A percentile compares a stretch with the other conserved stretches of the same genome.
Conservation (phyloP, 441 rosid genomes). For the Lepidium campestre region DNA sequence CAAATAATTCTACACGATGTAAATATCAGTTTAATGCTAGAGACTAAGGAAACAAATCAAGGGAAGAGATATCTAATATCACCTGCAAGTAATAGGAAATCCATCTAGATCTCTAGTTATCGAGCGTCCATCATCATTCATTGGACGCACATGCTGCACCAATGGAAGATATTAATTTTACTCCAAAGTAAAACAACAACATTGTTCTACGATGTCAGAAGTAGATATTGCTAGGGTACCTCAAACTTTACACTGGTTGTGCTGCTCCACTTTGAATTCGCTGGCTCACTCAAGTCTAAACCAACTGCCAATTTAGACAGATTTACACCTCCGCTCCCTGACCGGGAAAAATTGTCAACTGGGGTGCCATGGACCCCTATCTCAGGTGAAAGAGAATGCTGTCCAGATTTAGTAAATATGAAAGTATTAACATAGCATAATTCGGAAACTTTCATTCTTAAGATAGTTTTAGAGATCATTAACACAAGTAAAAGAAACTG, state of each 20-base stretch:
- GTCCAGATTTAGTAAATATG: slow-evolving; percentile 19
- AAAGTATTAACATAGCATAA: neutral
- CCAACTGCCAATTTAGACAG: slow-evolving; percentile 77
- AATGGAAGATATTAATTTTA: neutral
- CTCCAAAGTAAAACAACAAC: neutral
- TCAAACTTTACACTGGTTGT: slow-evolving; percentile 85
- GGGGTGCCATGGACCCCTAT: slow-evolving; percentile 88
- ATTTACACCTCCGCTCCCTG: slow-evolving; percentile 88
- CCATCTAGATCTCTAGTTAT: slow-evolving; percentile 84
- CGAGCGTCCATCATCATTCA: slow-evolving; percentile 78
- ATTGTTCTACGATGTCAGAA: neutral
- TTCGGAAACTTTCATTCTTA: neutral
- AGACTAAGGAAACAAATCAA: neutral
- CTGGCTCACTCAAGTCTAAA: slow-evolving; percentile 77
- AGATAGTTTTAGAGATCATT: neutral
- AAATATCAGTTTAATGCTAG: slow-evolving; percentile 20
- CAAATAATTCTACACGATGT: slow-evolving; percentile 23
- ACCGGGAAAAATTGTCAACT: slow-evolving; percentile 73
- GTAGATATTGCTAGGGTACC: slow-evolving; percentile 31
- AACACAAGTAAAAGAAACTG: neutral
- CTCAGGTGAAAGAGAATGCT: slow-evolving; percentile 94
- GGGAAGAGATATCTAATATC: slow-evolving; percentile 1
- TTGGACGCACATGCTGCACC: slow-evolving; percentile 67
- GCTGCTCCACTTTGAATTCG: slow-evolving; percentile 81
- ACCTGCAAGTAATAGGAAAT: slow-evolving; percentile 89